Evolutionary conservation across 352 stramenopile species (phyloP).

Genomic region (Phytopythium sindhum): DNA sequence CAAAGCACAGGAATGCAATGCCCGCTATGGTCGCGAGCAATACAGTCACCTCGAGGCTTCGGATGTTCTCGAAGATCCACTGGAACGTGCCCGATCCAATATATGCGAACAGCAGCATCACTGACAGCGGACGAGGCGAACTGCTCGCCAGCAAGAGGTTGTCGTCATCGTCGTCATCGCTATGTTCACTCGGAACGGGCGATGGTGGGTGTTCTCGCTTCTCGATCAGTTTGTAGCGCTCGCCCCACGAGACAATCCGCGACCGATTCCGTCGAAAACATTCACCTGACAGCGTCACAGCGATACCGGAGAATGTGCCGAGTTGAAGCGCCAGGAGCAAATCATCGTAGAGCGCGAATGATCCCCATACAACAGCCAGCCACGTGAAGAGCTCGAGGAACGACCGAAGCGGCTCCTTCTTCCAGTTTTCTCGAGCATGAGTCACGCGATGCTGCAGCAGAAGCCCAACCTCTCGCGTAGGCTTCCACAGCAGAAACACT

Average conservation of each 20-base stretch:
- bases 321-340: slow-evolving; percentile 75
- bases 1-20: slow-evolving; percentile 82
- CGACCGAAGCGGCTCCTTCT: slow-evolving; percentile 64
- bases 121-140: slow-evolving; percentile 30
- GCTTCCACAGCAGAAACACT: slow-evolving; percentile 79
- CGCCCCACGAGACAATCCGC: slow-evolving; percentile 49
- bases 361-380: slow-evolving; percentile 74
- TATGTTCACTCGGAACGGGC: slow-evolving; percentile 13
- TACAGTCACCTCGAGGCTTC: slow-evolving; percentile 78
- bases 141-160: not conserved
- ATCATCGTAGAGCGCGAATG: slow-evolving; percentile 81
- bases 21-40: slow-evolving; percentile 71
- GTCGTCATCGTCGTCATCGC: slow-evolving; percentile 6
- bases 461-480: slow-evolving; percentile 62
- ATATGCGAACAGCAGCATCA: slow-evolving; percentile 83
- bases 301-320: slow-evolving; percentile 80
- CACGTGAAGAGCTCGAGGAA: slow-evolving; percentile 85
- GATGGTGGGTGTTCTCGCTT: slow-evolving; percentile 16
- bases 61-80: slow-evolving; percentile 88
- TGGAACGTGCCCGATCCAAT: slow-evolving; percentile 84
- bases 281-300: slow-evolving; percentile 72
- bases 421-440: slow-evolving; percentile 76
- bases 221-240: slow-evolving; percentile 9
- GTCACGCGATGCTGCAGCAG: slow-evolving; percentile 78
- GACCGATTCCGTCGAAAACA: slow-evolving; percentile 67